A percentile compares a stretch with the other conserved stretches of the same genome.
phyloP scores from a whole-genome alignment of 225 moss, liverwort and hornwort genomes.

The Anthoceros angustus region DNA sequence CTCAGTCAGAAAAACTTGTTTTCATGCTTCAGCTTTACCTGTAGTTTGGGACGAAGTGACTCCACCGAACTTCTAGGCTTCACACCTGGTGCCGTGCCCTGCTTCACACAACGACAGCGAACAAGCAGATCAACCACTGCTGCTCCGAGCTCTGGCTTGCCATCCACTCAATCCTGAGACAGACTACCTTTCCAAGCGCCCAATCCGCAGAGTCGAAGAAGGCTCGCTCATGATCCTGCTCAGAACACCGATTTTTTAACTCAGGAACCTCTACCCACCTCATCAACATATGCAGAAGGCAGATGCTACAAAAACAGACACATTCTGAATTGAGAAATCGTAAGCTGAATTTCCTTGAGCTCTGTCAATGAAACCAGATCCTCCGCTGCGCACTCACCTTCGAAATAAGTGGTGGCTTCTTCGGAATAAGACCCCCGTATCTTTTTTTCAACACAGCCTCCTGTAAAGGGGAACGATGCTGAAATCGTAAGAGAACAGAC shows the following conservation, averaged over 20 bases:
- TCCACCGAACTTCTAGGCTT: not conserved
- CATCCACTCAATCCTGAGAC: not conserved
- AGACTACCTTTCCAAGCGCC: conserved; percentile 89
- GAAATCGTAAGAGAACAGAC: not conserved
- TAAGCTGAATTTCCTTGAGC: no score
- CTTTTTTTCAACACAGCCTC: conserved; percentile 92
- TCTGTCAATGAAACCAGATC: no score
- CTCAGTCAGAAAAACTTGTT: no score
- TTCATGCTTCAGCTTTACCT: not conserved
- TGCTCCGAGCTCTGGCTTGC: no score
- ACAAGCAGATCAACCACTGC: not conserved
- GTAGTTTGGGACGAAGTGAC: not conserved
- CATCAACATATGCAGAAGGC: not conserved
- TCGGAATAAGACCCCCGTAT: conserved; percentile 92
- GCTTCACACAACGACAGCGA: not conserved
- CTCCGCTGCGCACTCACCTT: conserved; percentile 25
- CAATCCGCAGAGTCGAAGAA: conserved; percentile 99
- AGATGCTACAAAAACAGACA: not conserved
- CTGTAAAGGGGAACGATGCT: conserved; percentile 15
- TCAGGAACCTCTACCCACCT: not conserved
- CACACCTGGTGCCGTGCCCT: not conserved
- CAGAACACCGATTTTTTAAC: conserved; percentile 8
- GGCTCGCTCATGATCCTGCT: conserved; percentile 87
- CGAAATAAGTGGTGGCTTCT: conserved; percentile 86
- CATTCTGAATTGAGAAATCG: no score